Evolutionary conservation across 768 basidiomycete species (phyloP).

Genomic region (Paxillus involutus): DNA sequence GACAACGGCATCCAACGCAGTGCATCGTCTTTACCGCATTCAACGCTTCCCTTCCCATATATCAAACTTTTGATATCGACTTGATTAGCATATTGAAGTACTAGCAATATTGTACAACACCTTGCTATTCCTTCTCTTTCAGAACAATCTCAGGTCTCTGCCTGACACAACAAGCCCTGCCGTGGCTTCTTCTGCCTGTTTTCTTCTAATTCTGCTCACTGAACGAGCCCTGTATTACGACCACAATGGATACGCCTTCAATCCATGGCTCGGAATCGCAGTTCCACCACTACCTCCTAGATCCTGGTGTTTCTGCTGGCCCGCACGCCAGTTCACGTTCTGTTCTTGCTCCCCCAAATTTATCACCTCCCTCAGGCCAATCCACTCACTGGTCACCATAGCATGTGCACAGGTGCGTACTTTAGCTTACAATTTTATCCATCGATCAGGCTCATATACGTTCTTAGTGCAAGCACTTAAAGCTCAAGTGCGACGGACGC

Average conservation of each 20-base stretch:
- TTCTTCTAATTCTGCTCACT: not conserved
- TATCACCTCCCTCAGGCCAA: constrained; percentile 42
- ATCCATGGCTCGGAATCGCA: constrained; percentile 11
- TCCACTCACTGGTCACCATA: constrained; percentile 76
- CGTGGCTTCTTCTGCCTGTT: not conserved
- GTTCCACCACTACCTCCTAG: constrained; percentile 11
- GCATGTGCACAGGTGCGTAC: constrained; percentile 76
- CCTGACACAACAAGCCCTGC: not conserved
- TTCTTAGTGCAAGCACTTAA: constrained; percentile 79
- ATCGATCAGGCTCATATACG: not conserved
- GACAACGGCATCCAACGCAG: no score
- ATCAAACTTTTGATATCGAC: constrained; percentile 3
- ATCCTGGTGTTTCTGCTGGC: constrained; percentile 21
- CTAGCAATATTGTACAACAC: not conserved
- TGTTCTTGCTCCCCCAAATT: constrained; percentile 3
- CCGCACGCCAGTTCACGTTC: constrained; percentile 26
- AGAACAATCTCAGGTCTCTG: not conserved
- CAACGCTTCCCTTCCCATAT: no score
- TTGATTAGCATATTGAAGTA: constrained; percentile 3
- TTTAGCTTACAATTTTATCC: not conserved
- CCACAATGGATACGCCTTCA: constrained; percentile 18
- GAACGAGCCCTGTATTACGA: not conserved
- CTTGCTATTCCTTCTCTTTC: no score
- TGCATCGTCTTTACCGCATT: no score
- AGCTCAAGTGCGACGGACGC: constrained; percentile 81